phyloP scores from a whole-genome alignment of 164 flowering plant genomes.

The Berberis thunbergii region DNA sequence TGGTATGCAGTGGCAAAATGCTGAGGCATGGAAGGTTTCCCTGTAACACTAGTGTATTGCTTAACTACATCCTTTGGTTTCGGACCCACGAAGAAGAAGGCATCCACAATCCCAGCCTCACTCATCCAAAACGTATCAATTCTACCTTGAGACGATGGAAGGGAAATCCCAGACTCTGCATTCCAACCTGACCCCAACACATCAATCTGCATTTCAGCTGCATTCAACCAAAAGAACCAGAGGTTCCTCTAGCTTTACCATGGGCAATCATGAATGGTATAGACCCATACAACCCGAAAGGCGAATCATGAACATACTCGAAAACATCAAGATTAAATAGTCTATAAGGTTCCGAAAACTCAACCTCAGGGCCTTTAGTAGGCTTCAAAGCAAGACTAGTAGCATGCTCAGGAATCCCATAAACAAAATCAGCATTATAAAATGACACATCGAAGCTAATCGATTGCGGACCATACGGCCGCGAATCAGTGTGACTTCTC shows the following conservation, averaged over 20 bases:
- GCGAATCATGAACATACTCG: slow-evolving; percentile 80
- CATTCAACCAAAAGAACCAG: slow-evolving; percentile 96
- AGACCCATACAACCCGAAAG: slow-evolving; percentile 90
- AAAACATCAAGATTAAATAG: slow-evolving; percentile 93
- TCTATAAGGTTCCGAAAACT: slow-evolving; percentile 86
- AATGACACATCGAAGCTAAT: slow-evolving; percentile 98
- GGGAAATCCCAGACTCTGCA: slow-evolving; percentile 39
- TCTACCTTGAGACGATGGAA: slow-evolving; percentile 46
- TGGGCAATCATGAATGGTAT: slow-evolving; percentile 91
- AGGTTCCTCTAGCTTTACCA: slow-evolving; percentile 53
- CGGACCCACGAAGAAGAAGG: slow-evolving; percentile 92
- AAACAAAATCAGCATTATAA: slow-evolving; percentile 69
- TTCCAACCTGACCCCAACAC: slow-evolving; percentile 80
- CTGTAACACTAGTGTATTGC: slow-evolving; percentile 80
- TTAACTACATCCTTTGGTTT: slow-evolving; percentile 80
- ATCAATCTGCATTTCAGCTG: slow-evolving; percentile 99
- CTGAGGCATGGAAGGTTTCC: slow-evolving; percentile 79
- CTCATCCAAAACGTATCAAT: slow-evolving; percentile 97
- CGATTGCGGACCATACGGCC: slow-evolving; percentile 94
- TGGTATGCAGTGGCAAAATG: slow-evolving; percentile 79
- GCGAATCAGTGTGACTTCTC: slow-evolving; percentile 60
- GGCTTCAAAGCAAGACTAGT: slow-evolving; percentile 71
- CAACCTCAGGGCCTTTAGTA: slow-evolving; percentile 79
- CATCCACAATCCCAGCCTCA: slow-evolving; percentile 92
- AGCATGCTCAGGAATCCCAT: slow-evolving; percentile 95